Evolutionary conservation across 108 stramenopile genomes (phyloP), one percentile per base, ranked within the genome.

Genomic region (Nannochloropsis oceanica): DNA sequence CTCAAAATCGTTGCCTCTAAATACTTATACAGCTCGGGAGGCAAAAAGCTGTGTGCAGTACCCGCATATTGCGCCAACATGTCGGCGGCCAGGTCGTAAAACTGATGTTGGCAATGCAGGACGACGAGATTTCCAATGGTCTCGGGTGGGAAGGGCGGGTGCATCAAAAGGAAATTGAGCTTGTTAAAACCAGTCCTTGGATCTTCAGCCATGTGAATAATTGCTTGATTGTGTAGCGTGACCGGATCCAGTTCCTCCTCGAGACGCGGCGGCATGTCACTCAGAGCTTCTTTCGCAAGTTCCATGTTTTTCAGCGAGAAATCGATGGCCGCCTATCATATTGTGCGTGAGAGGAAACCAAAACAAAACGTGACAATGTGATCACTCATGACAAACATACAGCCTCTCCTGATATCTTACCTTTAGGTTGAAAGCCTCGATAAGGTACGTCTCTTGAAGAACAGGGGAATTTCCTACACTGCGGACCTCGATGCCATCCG

Each of bases 341-440:
- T 34, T 34, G 34, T 73, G 59, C 59, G 22, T 1, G 59, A 73
- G 59, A 73, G 2, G 59, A 42, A n/a, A 43, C 83, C 20, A 0
- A 43, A 25, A 11, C 59, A 83, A 46, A 83, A 14, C 25, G 25
- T 9, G 83, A 83, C 59, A 34, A 34, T 34, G 1, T 5, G 34
- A 34, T 5, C 34, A 34, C 5, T 34, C 34, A 34, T 34, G 34
- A 34, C 1, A 34, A 34, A 34, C 34, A 34, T 3, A 34, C 34
- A 34, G 34, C 5, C 34, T 1, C 34, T 34, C 34, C 2, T 5
- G 5, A 5, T 3, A 34, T 34, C 59, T 26, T 27, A 81, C 80
- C 73, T 94, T 94, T 26, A 96, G 88, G 84, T 96, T 96, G 87
- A 94, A 91, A 12, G 94, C 94, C 89, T 96, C 87, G 20, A 94